Percentiles rank a stretch among this genome's conserved stretches.
Conservation (phyloP, 257 asterid genomes). For the Coffea canephora region DNA sequence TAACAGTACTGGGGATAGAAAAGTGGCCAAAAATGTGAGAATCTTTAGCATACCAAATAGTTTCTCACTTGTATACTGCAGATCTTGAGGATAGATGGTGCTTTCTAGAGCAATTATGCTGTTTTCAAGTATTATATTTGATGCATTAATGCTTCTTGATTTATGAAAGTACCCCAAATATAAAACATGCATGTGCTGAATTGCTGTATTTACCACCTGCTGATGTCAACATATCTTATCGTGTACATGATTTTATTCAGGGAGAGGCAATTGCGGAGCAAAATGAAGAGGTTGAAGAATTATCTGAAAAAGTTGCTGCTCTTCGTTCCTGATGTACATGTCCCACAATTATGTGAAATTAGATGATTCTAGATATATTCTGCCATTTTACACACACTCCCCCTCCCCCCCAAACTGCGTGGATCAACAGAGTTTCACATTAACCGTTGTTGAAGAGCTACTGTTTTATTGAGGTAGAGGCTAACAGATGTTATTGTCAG, state of each 20-base stretch:
- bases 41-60: neutral
- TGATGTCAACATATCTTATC: neutral
- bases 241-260: constrained; percentile 3
- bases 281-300: constrained; percentile 32
- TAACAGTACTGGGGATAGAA: neutral
- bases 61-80: neutral
- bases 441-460: constrained; percentile 4
- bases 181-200: neutral
- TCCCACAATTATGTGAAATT: neutral
- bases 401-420: neutral
- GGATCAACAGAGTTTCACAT: neutral
- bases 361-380: neutral
- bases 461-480: constrained; percentile 27
- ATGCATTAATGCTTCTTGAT: neutral
- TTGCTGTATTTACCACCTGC: neutral
- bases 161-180: neutral
- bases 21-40: neutral
- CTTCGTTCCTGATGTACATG: constrained; percentile 26
- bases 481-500: constrained; percentile 13
- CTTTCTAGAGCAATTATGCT: neutral
- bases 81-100: too few relatives aligned
- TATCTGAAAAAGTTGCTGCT: constrained; percentile 29
- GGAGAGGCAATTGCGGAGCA: constrained; percentile 38
- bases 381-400: constrained; percentile 1
- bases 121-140: neutral